Evolutionary conservation across 805 yeast species (phyloP), one percentile per base, ranked within the genome.

Genomic region (Candida broadrunensis): DNA sequence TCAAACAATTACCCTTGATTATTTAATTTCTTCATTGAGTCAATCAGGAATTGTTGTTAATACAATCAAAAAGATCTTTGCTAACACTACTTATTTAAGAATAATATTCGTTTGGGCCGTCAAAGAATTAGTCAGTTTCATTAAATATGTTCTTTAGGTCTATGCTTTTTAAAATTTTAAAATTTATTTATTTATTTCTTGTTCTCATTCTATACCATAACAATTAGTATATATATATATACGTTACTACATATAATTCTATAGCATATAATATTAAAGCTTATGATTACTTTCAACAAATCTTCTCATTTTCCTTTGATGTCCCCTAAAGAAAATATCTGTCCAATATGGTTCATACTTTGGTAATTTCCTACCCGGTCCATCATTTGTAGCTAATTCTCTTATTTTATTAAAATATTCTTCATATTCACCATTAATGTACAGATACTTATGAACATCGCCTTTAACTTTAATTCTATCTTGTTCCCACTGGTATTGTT

Each of bases 401-500:
- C 60, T 42, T 11, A 56, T 25, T 3, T 40, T 38, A 34, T 56
- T 57, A 37, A 54, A 56, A 35, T 55, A 56, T 20, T 44, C 48
- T 38, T 53, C 52, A 37, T 48, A 56, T 17, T 56, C 47, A 5
- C 54, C 56, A 20, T 39, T 42, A 20, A 56, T 43, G 16, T 45
- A 45, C 12, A 42, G 39, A 37, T 43, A 55, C 27, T 44, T 37
- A n/a, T 41, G 38, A 7, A 37, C 41, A 18, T 60, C 52, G 1
- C 73, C 72, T 32, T 58, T 55, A 5, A 15, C 35, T 14, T 37
- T 38, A 26, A 54, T 47, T 36, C 72, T 44, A 20, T 53, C 47
- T n/a, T 42, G 36, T 17, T 49, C 50, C 73, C 73, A 67, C 14
- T 43, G 26, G 6, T 47, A 33, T 41, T 64, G 70, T 15, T 58